phyloP scores from a whole-genome alignment of 257 asterid genomes.

The Sherardia arvensis region DNA sequence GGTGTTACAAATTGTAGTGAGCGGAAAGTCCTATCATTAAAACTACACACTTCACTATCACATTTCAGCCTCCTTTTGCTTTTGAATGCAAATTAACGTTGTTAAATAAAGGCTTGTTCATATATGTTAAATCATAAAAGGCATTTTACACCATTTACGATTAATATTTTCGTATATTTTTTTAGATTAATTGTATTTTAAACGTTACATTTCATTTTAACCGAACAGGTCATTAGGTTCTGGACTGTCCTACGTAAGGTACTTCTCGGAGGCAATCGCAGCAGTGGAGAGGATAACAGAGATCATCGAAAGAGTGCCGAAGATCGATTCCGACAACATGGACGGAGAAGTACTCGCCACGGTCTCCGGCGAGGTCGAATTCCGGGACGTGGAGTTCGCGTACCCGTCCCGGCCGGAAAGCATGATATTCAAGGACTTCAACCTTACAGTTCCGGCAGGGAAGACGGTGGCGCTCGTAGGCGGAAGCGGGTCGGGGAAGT shows the following conservation, averaged over 20 bases:
- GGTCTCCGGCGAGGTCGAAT: constrained; percentile 66
- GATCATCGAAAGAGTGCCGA: constrained; percentile 58
- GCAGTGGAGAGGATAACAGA: constrained; percentile 66
- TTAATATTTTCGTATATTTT: no score
- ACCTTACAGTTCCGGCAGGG: constrained; percentile 53
- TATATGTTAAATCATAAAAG: no score
- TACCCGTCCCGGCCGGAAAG: constrained; percentile 81
- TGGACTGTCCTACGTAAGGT: constrained; percentile 57
- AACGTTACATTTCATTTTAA: neutral
- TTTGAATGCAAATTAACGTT: neutral
- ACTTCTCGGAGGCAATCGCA: constrained; percentile 74
- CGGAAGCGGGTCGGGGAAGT: constrained; percentile 90
- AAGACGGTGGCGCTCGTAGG: constrained; percentile 82
- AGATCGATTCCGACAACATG: constrained; percentile 58
- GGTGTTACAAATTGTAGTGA: neutral
- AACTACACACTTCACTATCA: neutral
- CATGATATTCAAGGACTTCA: constrained; percentile 55
- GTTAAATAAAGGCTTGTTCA: neutral
- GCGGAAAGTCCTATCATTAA: neutral
- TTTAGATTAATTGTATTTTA: no score
- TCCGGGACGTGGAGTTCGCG: constrained; percentile 45
- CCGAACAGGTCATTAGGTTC: constrained; percentile 73
- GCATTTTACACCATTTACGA: no score
- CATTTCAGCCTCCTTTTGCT: neutral
- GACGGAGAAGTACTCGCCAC: constrained; percentile 46